Evolutionary conservation across 768 basidiomycete genomes (phyloP), one percentile per base, ranked within the genome.

Genomic region (Cubamyces lactineus): DNA sequence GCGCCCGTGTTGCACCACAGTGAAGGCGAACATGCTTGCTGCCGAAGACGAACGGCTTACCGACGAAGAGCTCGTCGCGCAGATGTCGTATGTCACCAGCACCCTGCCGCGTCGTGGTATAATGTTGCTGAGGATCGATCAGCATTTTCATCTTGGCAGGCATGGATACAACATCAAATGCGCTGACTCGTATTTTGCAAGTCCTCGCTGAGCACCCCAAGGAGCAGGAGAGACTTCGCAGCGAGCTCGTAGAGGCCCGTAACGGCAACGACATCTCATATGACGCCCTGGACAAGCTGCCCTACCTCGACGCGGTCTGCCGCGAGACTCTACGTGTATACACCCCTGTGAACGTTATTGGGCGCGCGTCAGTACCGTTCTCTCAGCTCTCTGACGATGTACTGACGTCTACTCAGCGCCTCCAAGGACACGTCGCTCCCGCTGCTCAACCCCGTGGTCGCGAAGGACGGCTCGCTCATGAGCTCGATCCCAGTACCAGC

Each of bases 221-320:
- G 19, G 71, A 73, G 16, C 78, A 79, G 48, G 69, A 73, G 2
- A 73, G 73, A 45, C 71, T 65, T 59, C 75, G 55, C 53, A 66
- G 56, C 17, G 70, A 67, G 23, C 23, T 67, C 26, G 12, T 28
- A 2, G 61, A 43, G 8, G 66, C 69, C 3, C 57, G 65, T 19
- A 70, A 65, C 0, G 70, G 74, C n/a, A 74, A 77, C 41, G 66
- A 77, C 73, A 11, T 73, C 75, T 9, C 69, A 72, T 58, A 61
- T 34, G 57, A 53, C 45, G 43, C 49, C 16, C 34, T 62, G 12
- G 57, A 61, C 30, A 47, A 53, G 5, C 48, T 92, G 3, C 80
- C 85, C 0, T 89, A 87, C 66, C 82, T 92, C 11, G 89, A 89
- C 61, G 78, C 77, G 11, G 80, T 87, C 5, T 77, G 86, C 4